Evolutionary conservation across 1,284 basidiomycete genomes (phyloP).

Genomic region (Rhodotorula mucilaginosa): DNA sequence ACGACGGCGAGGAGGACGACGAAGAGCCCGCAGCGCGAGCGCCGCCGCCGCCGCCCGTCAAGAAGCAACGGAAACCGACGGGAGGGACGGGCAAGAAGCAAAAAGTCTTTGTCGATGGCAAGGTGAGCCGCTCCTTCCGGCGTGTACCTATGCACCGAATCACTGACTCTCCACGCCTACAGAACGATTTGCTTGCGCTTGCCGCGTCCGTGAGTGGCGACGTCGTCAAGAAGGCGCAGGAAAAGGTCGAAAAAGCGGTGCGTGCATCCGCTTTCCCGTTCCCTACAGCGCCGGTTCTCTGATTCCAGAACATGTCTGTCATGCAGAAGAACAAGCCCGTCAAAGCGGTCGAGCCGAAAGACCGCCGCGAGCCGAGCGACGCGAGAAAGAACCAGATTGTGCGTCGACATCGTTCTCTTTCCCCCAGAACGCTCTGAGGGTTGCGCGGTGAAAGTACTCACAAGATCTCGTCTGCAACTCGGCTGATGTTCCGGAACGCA

Average conservation of each 20-base stretch:
- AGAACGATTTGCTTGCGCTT: constrained; percentile 29
- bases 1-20: background rate
- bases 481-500: background rate
- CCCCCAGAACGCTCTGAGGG: background rate
- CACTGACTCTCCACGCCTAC: background rate
- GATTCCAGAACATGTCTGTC: too few relatives aligned
- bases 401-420: background rate
- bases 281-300: background rate
- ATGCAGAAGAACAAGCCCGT: constrained; percentile 12
- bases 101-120: constrained; percentile 33
- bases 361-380: constrained; percentile 8
- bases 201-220: constrained; percentile 29
- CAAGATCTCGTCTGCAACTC: background rate
- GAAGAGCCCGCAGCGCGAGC: too few relatives aligned
- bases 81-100: constrained; percentile 33
- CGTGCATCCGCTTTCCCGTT: background rate
- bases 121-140: constrained; percentile 18
- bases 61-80: constrained; percentile 11
- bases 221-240: constrained; percentile 19
- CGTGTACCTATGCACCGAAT: too few relatives aligned
- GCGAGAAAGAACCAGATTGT: constrained; percentile 29
- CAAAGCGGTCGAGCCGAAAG: background rate
- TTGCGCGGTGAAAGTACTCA: background rate
- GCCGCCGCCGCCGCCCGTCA: background rate
- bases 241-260: constrained; percentile 16